A percentile compares a stretch with the other conserved stretches of the same genome.
Evolutionary conservation across 306 rosid species (phyloP).

Genomic region (Prinsepia uniflora): DNA sequence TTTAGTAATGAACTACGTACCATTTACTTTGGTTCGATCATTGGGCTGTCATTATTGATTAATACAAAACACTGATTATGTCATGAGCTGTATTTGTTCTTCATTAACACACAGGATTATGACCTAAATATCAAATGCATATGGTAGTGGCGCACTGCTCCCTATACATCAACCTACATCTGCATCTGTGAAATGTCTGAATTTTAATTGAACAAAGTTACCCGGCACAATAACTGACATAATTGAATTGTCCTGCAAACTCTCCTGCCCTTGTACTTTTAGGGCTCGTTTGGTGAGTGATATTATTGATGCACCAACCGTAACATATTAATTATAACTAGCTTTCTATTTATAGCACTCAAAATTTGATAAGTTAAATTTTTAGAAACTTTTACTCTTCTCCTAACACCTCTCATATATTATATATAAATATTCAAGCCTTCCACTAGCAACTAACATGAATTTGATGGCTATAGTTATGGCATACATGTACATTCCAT

Average conservation of each 20-base stretch:
- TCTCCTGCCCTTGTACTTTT: neutral
- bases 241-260: slow-evolving; percentile 9
- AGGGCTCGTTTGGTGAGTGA: too few species aligned
- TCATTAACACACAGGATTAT: neutral
- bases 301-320: too few species aligned
- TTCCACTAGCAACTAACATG: slow-evolving; percentile 2
- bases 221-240: neutral
- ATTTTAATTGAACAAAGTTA: neutral
- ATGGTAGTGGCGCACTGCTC: neutral
- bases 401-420: neutral
- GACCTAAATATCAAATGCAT: neutral
- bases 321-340: too few species aligned
- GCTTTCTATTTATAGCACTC: too few species aligned
- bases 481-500: slow-evolving; percentile 22
- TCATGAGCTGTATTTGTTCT: neutral
- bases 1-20: too few species aligned
- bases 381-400: too few species aligned
- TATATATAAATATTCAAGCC: too few species aligned
- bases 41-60: neutral
- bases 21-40: too few species aligned
- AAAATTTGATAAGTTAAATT: too few species aligned
- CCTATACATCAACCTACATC: neutral
- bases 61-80: neutral
- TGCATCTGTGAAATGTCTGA: neutral
- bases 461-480: neutral